A percentile compares a stretch with the other conserved stretches of the same genome.
Evolutionary conservation across 495 filamentous ascomycete species (phyloP).

Genomic region (Chaetomium tenue): DNA sequence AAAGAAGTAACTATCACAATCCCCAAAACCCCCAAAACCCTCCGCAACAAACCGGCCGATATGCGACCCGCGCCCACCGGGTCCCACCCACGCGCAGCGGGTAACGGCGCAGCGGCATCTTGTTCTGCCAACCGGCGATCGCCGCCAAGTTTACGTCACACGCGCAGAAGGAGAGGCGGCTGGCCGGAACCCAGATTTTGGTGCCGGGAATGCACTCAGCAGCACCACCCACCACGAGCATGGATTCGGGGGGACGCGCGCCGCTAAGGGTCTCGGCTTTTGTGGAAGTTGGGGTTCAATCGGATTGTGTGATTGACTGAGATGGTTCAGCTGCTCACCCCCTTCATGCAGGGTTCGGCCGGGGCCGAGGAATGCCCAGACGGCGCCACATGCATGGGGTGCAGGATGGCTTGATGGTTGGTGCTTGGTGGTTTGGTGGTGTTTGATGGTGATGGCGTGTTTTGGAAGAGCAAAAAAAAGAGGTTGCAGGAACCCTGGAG

Average conservation of each 20-base stretch:
- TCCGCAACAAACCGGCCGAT: background rate
- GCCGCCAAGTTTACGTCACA: conserved; percentile 10
- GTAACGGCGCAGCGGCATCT: background rate
- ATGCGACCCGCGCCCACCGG: background rate
- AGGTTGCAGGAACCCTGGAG: too few relatives aligned
- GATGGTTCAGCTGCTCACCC: too few relatives aligned
- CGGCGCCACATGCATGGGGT: background rate
- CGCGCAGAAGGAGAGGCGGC: background rate
- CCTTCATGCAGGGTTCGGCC: background rate
- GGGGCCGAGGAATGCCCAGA: background rate
- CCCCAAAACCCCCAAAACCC: background rate
- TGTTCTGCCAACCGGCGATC: conserved; percentile 16
- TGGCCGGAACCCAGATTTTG: conserved; percentile 2
- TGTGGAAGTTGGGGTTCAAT: background rate
- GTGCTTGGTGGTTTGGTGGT: too few relatives aligned
- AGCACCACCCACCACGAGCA: too few relatives aligned
- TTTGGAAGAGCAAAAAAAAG: too few relatives aligned
- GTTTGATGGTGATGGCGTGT: too few relatives aligned
- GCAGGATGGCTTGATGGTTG: too few relatives aligned
- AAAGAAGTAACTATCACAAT: too few relatives aligned
- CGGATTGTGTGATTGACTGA: too few relatives aligned
- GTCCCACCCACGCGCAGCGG: background rate
- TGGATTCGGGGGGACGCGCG: background rate
- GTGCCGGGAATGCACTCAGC: conserved; percentile 4
- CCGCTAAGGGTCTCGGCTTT: background rate